Conservation (phyloP, 169 alveolate genomes). For the Miamiensis avidus region DNA sequence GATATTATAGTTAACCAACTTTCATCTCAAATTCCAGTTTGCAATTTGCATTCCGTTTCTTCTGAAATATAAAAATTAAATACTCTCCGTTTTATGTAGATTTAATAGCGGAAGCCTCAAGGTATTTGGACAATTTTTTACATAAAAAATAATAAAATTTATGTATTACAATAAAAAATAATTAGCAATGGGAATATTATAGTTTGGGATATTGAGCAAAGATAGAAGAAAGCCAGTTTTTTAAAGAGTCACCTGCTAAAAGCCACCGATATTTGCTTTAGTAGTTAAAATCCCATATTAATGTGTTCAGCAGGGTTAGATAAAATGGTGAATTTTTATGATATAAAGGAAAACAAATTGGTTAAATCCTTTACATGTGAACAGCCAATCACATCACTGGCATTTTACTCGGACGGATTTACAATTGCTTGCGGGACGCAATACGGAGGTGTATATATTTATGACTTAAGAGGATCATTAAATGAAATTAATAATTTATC, state of each 20-base stretch:
- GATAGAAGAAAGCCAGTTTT: conserved; percentile 8
- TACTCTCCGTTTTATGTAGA: conserved; percentile 40
- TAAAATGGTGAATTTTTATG: conserved; percentile 55
- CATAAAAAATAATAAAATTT: no score
- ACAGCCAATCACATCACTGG: conserved; percentile 48
- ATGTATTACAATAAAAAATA: no score
- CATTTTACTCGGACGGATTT: conserved; percentile 59
- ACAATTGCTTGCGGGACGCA: conserved; percentile 11
- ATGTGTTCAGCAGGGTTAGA: conserved; percentile 55
- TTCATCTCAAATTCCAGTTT: conserved; percentile 15
- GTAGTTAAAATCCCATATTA: conserved; percentile 59
- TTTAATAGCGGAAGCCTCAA: conserved; percentile 44
- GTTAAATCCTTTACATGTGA: conserved; percentile 54
- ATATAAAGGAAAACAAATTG: conserved; percentile 41
- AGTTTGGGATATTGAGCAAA: conserved; percentile 54
- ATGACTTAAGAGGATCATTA: not conserved
- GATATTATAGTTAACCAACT: not conserved
- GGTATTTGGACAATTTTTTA: no score
- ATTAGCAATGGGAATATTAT: conserved; percentile 57
- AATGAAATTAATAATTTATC: not conserved
- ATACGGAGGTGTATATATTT: not conserved
- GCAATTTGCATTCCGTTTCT: conserved; percentile 11
- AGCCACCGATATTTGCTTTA: conserved; percentile 53
- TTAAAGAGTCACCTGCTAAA: conserved; percentile 36
- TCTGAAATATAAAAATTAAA: conserved; percentile 22